Percentiles rank a stretch among this genome's conserved stretches.
phyloP scores from a whole-genome alignment of 1,139 yeast species.

The Taphrina flavorubra region DNA sequence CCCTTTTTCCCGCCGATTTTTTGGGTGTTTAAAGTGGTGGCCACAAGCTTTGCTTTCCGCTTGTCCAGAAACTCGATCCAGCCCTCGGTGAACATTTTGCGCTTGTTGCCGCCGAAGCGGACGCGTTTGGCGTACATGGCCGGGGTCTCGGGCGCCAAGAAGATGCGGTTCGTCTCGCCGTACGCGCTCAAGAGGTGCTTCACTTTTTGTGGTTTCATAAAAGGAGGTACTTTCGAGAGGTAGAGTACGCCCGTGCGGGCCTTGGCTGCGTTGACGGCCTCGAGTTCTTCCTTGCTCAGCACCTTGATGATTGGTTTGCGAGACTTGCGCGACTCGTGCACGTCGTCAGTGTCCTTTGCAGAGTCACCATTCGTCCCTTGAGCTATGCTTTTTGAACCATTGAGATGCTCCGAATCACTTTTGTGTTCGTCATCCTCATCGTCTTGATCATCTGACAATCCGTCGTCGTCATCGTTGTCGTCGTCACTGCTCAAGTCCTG shows the following conservation, averaged over 20 bases:
- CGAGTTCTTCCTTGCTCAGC: constrained; percentile 50
- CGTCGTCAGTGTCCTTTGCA: not conserved
- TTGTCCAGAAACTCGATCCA: constrained; percentile 93
- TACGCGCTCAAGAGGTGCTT: constrained; percentile 78
- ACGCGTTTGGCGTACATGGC: constrained; percentile 69
- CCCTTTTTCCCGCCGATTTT: constrained; percentile 91
- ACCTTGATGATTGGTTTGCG: constrained; percentile 47
- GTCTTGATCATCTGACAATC: constrained; percentile 41
- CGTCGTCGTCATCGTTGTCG: constrained; percentile 21
- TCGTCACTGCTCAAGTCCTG: constrained; percentile 43
- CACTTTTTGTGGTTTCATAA: constrained; percentile 92
- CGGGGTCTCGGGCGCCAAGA: constrained; percentile 83
- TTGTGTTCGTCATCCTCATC: constrained; percentile 43
- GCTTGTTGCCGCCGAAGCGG: constrained; percentile 92
- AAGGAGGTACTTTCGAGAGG: constrained; percentile 89
- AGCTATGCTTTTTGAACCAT: too few relatives aligned
- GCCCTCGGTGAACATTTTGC: constrained; percentile 86
- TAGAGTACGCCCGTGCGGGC: constrained; percentile 88
- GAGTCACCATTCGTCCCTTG: too few relatives aligned
- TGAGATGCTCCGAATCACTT: too few relatives aligned
- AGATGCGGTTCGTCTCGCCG: constrained; percentile 84
- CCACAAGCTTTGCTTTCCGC: constrained; percentile 86
- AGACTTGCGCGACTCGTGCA: constrained; percentile 16
- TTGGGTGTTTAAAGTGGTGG: constrained; percentile 83
- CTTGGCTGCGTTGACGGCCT: constrained; percentile 53